phyloP scores from a whole-genome alignment of 805 yeast species.

The Candida ponderosae region DNA sequence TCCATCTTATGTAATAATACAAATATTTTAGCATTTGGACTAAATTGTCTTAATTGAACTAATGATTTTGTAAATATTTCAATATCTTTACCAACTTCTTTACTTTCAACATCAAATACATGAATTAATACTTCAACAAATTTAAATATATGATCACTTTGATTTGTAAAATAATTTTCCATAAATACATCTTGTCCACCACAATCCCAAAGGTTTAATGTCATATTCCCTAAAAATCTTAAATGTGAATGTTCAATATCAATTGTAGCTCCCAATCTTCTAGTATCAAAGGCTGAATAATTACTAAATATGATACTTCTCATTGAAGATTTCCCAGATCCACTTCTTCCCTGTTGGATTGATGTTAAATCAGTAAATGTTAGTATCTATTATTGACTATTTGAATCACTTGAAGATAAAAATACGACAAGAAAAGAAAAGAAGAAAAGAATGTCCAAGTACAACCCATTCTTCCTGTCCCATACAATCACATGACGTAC shows the following conservation, averaged over 20 bases:
- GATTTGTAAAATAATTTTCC: constrained; percentile 87
- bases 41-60: constrained; percentile 70
- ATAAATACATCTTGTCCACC: constrained; percentile 97
- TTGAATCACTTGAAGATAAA: no score
- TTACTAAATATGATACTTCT: constrained; percentile 91
- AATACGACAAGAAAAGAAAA: background rate
- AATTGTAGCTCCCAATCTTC: constrained; percentile 92
- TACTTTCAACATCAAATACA: constrained; percentile 93
- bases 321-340: constrained; percentile 97
- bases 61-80: constrained; percentile 84
- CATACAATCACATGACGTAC: constrained; percentile 17
- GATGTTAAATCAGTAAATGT: constrained; percentile 4
- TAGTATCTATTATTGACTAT: no score
- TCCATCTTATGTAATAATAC: constrained; percentile 95
- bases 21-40: constrained; percentile 89
- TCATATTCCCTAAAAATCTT: constrained; percentile 90
- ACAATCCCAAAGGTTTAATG: constrained; percentile 94
- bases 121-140: constrained; percentile 94
- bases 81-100: constrained; percentile 86
- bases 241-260: constrained; percentile 98
- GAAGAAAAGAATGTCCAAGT: background rate
- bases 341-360: constrained; percentile 76
- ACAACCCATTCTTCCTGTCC: no score
- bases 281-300: constrained; percentile 93
- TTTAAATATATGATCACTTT: constrained; percentile 85